Conservation (phyloP, 1,284 basidiomycete genomes). For the Naganishia liquefaciens region DNA sequence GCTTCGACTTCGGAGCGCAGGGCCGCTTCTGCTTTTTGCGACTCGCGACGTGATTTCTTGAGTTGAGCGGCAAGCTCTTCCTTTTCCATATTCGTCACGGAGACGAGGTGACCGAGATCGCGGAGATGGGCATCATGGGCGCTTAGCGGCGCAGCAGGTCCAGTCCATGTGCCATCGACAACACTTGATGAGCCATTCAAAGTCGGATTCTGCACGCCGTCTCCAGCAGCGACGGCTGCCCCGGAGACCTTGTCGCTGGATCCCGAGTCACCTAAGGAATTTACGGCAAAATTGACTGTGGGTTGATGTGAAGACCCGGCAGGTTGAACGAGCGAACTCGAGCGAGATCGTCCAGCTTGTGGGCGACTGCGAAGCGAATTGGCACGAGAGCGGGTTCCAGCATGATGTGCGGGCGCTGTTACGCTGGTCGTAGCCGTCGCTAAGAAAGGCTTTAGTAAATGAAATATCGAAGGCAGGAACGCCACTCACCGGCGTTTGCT, state of each 20-base stretch:
- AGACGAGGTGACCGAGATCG: conserved; percentile 48
- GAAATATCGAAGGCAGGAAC: too few species aligned
- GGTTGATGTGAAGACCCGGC: neutral
- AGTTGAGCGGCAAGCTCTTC: conserved; percentile 50
- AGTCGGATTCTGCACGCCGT: conserved; percentile 5
- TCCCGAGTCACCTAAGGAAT: neutral
- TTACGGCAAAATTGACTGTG: neutral
- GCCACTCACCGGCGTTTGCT: neutral
- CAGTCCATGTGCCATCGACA: conserved; percentile 21
- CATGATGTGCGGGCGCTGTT: conserved; percentile 36
- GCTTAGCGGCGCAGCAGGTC: neutral
- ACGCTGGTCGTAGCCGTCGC: conserved; percentile 26
- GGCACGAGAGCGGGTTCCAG: conserved; percentile 48
- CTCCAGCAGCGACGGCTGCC: too few species aligned
- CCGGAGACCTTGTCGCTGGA: neutral
- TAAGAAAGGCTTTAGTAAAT: neutral
- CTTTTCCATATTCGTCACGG: conserved; percentile 48
- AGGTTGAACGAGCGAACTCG: conserved; percentile 46
- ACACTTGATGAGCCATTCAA: conserved; percentile 16
- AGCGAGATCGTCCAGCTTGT: conserved; percentile 47
- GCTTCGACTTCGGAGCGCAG: conserved; percentile 50
- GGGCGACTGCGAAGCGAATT: conserved; percentile 50
- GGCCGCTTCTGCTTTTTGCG: conserved; percentile 51
- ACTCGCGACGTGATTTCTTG: conserved; percentile 51
- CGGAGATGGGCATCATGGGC: conserved; percentile 48